Evolutionary conservation across 129 eudicot genomes (phyloP).

Genomic region (Pittosporum tobira): DNA sequence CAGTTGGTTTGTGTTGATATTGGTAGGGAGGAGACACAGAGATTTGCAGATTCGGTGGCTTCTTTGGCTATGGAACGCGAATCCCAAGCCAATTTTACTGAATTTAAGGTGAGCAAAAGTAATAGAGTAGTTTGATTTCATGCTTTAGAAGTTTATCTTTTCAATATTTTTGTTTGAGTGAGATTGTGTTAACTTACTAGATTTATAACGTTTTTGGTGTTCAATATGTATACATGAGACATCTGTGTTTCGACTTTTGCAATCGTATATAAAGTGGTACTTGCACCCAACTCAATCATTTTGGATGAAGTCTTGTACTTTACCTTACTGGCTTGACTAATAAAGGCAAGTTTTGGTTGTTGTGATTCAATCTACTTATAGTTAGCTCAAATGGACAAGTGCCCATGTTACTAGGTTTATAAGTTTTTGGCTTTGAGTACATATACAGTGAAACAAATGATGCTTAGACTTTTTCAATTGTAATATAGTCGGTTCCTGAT

Average conservation of each 20-base stretch:
- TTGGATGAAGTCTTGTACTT: too few relatives aligned
- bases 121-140: neutral
- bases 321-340: too few relatives aligned
- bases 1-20: slow-evolving; percentile 80
- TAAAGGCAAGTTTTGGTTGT: too few relatives aligned
- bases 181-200: neutral
- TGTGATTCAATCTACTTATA: too few relatives aligned
- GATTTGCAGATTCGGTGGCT: slow-evolving; percentile 67
- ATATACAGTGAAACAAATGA: too few relatives aligned
- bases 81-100: slow-evolving; percentile 55
- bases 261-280: too few relatives aligned
- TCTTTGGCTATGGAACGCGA: slow-evolving; percentile 68
- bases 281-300: too few relatives aligned
- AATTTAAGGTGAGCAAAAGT: slow-evolving; percentile 51
- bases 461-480: too few relatives aligned
- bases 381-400: neutral
- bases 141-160: neutral
- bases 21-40: slow-evolving; percentile 56
- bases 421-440: too few relatives aligned
- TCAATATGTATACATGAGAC: neutral
- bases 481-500: too few relatives aligned
- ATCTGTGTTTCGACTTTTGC: too few relatives aligned
- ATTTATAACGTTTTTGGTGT: neutral
- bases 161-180: neutral
- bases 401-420: neutral